Percentiles rank a stretch among this genome's conserved stretches.
phyloP scores from a whole-genome alignment of 2,329 filamentous ascomycete species.

The Ophiostoma himal-ulmi region DNA sequence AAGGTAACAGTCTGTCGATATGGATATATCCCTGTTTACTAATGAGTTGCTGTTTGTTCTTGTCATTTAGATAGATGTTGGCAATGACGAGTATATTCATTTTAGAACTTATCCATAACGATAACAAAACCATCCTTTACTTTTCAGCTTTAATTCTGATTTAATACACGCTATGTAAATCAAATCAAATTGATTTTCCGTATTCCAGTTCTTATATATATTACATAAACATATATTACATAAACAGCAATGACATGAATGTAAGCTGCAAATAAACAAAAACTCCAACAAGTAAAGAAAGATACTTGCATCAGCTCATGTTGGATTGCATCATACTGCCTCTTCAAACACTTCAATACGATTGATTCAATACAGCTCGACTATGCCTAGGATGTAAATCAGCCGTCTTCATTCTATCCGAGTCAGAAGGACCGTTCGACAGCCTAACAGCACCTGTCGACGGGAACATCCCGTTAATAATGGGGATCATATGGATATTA shows the following conservation, averaged over 20 bases:
- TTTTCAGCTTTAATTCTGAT: neutral
- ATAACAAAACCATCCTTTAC: too few species aligned
- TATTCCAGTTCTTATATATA: too few species aligned
- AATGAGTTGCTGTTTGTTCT: too few species aligned
- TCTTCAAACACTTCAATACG: neutral
- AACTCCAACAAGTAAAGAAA: neutral
- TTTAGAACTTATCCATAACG: too few species aligned
- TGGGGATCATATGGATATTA: conserved; percentile 18
- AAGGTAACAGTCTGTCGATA: too few species aligned
- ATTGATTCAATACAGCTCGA: neutral
- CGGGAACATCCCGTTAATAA: conserved; percentile 21
- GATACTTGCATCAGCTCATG: neutral
- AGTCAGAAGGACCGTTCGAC: neutral
- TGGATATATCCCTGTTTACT: too few species aligned
- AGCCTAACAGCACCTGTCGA: conserved; percentile 13
- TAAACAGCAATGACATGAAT: neutral
- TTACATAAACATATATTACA: neutral
- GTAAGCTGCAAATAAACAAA: neutral
- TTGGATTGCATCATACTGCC: neutral
- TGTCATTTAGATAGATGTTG: too few species aligned
- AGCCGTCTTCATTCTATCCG: neutral
- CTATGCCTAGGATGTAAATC: neutral
- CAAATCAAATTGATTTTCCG: too few species aligned
- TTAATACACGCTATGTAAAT: too few species aligned
- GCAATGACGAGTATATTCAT: too few species aligned